Percentiles rank a stretch among this genome's conserved stretches.
phyloP scores from a whole-genome alignment of 2,329 filamentous ascomycete species.

The Phoma sp. region DNA sequence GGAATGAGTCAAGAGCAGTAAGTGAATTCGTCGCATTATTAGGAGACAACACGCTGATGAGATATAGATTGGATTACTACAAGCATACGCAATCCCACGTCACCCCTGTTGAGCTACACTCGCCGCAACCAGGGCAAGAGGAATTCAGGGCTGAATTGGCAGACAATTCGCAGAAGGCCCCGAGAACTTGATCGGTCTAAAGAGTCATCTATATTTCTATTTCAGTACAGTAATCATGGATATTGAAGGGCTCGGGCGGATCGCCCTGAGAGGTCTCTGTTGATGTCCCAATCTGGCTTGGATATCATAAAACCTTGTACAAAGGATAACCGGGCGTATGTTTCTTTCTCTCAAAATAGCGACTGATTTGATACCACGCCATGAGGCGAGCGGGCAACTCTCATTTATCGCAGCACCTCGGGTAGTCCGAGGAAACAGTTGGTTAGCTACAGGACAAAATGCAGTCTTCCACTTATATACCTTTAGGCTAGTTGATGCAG shows the following conservation, averaged over 20 bases:
- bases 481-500: too few relatives aligned
- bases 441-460: too few relatives aligned
- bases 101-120: slow-evolving; percentile 29
- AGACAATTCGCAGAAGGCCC: slow-evolving; percentile 19
- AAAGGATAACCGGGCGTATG: too few relatives aligned
- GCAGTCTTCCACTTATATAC: too few relatives aligned
- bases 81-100: slow-evolving; percentile 24
- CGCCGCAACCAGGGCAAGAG: slow-evolving; percentile 28
- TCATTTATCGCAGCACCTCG: too few relatives aligned
- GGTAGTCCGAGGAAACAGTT: too few relatives aligned
- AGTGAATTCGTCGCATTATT: slow-evolving; percentile 7
- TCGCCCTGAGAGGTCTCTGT: too few relatives aligned
- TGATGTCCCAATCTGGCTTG: too few relatives aligned
- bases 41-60: background rate
- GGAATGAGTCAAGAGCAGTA: slow-evolving; percentile 32
- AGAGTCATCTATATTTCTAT: background rate
- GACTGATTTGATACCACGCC: too few relatives aligned
- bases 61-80: slow-evolving; percentile 27
- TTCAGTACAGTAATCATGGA: background rate
- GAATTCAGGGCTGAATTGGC: slow-evolving; percentile 36
- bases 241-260: background rate
- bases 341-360: too few relatives aligned
- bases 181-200: background rate
- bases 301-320: too few relatives aligned
- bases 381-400: too few relatives aligned